Base-by-base conservation (phyloP, 2,329 filamentous ascomycete species). In the Ophiostoma australiae region DNA sequence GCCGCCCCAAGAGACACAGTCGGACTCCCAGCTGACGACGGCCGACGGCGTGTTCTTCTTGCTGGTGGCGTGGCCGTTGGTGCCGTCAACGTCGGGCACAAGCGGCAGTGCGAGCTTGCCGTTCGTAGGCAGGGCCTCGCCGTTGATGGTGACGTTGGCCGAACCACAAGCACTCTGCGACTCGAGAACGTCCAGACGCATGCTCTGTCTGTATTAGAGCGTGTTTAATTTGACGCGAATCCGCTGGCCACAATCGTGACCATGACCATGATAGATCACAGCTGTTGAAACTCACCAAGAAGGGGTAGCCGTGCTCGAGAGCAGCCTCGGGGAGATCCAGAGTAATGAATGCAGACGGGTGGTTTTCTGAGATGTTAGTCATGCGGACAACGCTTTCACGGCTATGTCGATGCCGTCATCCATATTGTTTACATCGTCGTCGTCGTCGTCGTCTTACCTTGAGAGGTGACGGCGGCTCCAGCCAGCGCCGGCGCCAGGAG, bases 101-200 rank as follows among this genome's bases (percentile, higher is more conserved):
- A 81, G 77, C 17, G 77, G 76, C 70, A 86, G 77, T 27, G 78
- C 75, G 27, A 83, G 83, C 39, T 79, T 80, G 68, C 84, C 83
- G 63, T 80, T 78, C 72, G 82, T 81, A 20, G 77, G 73, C 5
- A 86, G 78, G 5, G 76, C 55, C 71, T 83, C 80, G 72, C 81
- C 82, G 75, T 85, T 82, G 72, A 87, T 75, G 23, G 80, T 82
- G 71, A 85, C 78, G 73, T 83, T 83, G 73, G 80, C 81, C 75
- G 78, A 78, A 2, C 81, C 83, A 74, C 85, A 86, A 35, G 81
- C 78, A n/a, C 80, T 76, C 11, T 78, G 77, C 11, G 83, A 82
- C 71, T 83, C 80, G 41, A 81, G 76, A 52, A 86, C 77, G 73
- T 84, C 80, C 67, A 86, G 75, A 66, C 79, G 79, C 68, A 86